Evolutionary conservation across 2,329 filamentous ascomycete species (phyloP), one percentile per base, ranked within the genome.

Genomic region (Beauveria rudraprayagi): DNA sequence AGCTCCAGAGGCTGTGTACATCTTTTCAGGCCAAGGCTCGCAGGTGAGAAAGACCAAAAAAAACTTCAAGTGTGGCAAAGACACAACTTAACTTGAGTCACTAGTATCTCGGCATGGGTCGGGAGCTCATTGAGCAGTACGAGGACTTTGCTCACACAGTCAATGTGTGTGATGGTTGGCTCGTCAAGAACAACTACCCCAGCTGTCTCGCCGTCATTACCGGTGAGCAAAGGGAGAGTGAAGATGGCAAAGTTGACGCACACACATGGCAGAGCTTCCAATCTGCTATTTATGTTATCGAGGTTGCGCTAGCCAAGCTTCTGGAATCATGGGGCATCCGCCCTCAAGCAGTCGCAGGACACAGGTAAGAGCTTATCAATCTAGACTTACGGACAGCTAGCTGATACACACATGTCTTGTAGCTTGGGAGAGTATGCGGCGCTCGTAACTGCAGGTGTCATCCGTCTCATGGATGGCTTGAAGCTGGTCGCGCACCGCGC

Each of bases 251-350:
- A 26, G 46, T 28, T 17, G 46, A 48, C 7, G 65, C 10, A 24
- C 61, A 0, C 62, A 68, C 26, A 59, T 68, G 1, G 63, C 70
- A 9, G 48, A 48, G 64, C 5, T 61, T 68, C 0, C 72, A 75
- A 22, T 66, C 65, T 10, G 66, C 67, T 1, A 65, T 69, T 16
- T 72, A 75, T 50, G 64, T 70, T 3, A 10, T 73, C 2, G 70
- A 76, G 61, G 72, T 70, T 58, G 59, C 66, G 16, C 63, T 65
- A 1, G 71, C 71, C 1, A 66, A 61, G 37, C 57, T 64, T 5
- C 72, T 70, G 70, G 68, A 70, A 44, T 64, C 37, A 22, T 67
- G 63, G 67, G 65, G 57, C 55, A 59, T 64, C 61, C 47, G 19
- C 3, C 67, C 68, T 3, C 63, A 65, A 44, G n/a, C 66, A 26